Base-by-base conservation (phyloP, 441 rosid genomes). In the Pelargonium fulgidum region DNA sequence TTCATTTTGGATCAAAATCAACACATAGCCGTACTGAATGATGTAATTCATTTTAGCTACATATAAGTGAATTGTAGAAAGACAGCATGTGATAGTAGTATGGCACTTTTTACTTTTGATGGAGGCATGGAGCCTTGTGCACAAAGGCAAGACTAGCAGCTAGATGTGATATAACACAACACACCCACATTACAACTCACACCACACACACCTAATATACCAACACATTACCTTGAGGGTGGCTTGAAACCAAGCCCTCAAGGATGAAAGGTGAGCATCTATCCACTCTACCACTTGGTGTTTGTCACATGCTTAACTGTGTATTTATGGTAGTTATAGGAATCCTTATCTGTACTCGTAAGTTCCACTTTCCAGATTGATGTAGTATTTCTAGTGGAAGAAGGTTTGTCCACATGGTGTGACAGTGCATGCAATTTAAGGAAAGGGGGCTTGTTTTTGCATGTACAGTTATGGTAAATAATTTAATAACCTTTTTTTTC, bases 1-100 rank as follows among this genome's bases (percentile, higher is more conserved):
- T 62, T 29, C 65, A 62, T 29, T 62, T 26, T 33, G 39, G 65
- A 26, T 29, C 12, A 19, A 14, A 62, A 62, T 62, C 42, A 62
- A 26, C 41, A 24, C 14, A 62, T 11, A 20, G 41, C 17, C 3
- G 7, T 62, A 29, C 41, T 11, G n/a, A 62, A 42, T 29, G 65
- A 62, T 26, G 33, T 42, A 11, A 26, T 24, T 39, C 3, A 7
- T 24, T 62, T 14, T 13, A 17, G 13, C 12, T 4, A 19, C 4
- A 54, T 54, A 58, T 58, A 8, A 19, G 2, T 17, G 62, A 17
- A 11, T 9, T 58, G 62, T 19, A 58, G 26, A 7, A 19, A 19
- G 29, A 58, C 20, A 58, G 62, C 62, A 58, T 20, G 48, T 44
- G 48, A 44, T 2, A 44, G 13, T 33, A 33, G 61, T 54, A 7